phyloP scores from a whole-genome alignment of 2,329 filamentous ascomycete genomes.

The Xylariaceae sp. region DNA sequence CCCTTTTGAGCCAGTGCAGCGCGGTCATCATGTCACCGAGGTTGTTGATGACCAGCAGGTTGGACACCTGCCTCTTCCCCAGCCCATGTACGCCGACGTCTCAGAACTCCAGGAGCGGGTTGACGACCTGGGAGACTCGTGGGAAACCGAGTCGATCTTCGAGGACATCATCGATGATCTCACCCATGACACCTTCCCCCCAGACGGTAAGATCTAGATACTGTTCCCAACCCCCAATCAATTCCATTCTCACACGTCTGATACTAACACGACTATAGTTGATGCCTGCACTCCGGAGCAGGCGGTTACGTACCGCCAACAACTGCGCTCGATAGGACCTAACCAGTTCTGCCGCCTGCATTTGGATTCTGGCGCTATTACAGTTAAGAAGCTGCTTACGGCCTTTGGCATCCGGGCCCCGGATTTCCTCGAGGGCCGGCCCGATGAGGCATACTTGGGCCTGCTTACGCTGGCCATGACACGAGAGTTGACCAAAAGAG shows the following conservation, averaged over 20 bases:
- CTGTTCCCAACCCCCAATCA: conserved; percentile 13
- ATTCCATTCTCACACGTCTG: conserved; percentile 2
- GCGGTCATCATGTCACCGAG: conserved; percentile 11
- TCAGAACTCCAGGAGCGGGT: conserved; percentile 23
- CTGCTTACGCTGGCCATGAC: conserved; percentile 73
- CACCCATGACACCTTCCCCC: conserved; percentile 39
- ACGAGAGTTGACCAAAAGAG: conserved; percentile 75
- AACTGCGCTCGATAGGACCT: conserved; percentile 73
- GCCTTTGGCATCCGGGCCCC: conserved; percentile 78
- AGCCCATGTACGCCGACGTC: conserved; percentile 14
- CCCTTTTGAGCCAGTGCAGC: neutral
- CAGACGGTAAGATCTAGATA: conserved; percentile 32
- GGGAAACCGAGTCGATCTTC: conserved; percentile 45
- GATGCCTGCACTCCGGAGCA: conserved; percentile 52
- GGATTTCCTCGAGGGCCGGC: conserved; percentile 63
- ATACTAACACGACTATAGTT: conserved; percentile 23
- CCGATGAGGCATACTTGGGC: conserved; percentile 71
- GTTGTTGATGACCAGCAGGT: conserved; percentile 23
- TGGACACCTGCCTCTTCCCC: conserved; percentile 19
- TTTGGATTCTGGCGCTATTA: conserved; percentile 63
- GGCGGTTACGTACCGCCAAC: conserved; percentile 61
- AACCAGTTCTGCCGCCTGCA: conserved; percentile 71
- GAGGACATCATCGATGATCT: conserved; percentile 45
- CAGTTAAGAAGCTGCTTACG: conserved; percentile 77
- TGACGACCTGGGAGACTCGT: conserved; percentile 31